phyloP scores from a whole-genome alignment of 2,329 filamentous ascomycete genomes.

The Phyllosticta citriasiana region DNA sequence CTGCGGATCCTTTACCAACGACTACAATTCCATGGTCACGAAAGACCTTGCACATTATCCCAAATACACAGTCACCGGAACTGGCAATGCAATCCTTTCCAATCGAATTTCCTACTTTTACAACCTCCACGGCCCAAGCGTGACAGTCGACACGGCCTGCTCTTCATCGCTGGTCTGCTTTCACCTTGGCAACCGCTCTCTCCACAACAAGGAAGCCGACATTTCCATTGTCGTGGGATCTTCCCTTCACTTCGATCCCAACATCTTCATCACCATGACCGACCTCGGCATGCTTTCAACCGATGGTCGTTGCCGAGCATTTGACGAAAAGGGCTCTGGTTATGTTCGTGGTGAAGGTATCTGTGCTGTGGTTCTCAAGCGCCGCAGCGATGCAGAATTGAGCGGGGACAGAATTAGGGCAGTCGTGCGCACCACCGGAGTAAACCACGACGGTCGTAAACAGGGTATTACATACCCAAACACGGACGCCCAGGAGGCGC shows the following conservation, averaged over 20 bases:
- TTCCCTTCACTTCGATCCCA: constrained; percentile 17
- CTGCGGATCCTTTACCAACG: constrained; percentile 15
- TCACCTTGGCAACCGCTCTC: constrained; percentile 19
- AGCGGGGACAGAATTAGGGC: constrained; percentile 45
- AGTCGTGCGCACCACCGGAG: constrained; percentile 31
- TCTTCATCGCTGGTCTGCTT: constrained; percentile 20
- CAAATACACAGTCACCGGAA: constrained; percentile 14
- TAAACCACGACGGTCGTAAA: constrained; percentile 42
- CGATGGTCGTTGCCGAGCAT: constrained; percentile 23
- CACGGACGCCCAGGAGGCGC: constrained; percentile 21
- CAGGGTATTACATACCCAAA: constrained; percentile 32
- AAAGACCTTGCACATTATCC: neutral
- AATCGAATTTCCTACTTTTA: constrained; percentile 23
- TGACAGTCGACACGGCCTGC: constrained; percentile 25
- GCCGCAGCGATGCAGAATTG: constrained; percentile 44
- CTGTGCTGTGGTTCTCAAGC: constrained; percentile 48
- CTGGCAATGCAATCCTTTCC: constrained; percentile 18
- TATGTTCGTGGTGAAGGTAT: constrained; percentile 57
- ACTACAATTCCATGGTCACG: constrained; percentile 15
- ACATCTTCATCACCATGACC: constrained; percentile 15
- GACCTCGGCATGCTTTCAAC: constrained; percentile 20
- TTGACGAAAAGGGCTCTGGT: constrained; percentile 47
- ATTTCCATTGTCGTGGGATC: constrained; percentile 12
- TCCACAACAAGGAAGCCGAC: constrained; percentile 10
- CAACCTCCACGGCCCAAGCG: constrained; percentile 20